Evolutionary conservation across 257 asterid genomes (phyloP).

Genomic region (Lantana camara): DNA sequence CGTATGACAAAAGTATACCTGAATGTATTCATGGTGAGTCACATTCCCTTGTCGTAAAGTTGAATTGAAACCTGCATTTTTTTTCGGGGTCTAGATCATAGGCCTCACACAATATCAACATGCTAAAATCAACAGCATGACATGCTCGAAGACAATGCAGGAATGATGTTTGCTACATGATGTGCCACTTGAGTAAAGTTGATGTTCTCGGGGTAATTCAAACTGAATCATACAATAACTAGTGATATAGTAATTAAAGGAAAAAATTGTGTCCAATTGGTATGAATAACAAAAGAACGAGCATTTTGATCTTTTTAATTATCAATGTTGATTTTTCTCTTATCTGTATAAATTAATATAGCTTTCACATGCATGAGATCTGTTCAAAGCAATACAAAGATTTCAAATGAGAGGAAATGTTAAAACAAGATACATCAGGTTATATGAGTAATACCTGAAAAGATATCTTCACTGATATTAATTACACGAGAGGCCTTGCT

Average conservation of each 20-base stretch:
- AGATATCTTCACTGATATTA: slow-evolving; percentile 96
- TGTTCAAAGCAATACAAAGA: background rate
- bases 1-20: slow-evolving; percentile 50
- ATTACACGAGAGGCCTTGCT: slow-evolving; percentile 97
- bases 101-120: slow-evolving; percentile 4
- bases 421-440: slow-evolving; percentile 6
- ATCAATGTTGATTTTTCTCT: background rate
- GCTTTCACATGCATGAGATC: slow-evolving; percentile 10
- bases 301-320: slow-evolving; percentile 5
- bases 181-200: background rate
- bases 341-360: background rate
- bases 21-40: slow-evolving; percentile 97
- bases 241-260: background rate
- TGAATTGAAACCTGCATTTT: slow-evolving; percentile 88
- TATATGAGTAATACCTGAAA: slow-evolving; percentile 57
- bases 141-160: slow-evolving; percentile 4
- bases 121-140: slow-evolving; percentile 5
- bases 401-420: slow-evolving; percentile 15
- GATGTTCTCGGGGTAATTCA: slow-evolving; percentile 3
- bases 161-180: background rate
- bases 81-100: slow-evolving; percentile 24
- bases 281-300: background rate
- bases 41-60: slow-evolving; percentile 97
- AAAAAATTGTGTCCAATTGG: slow-evolving; percentile 11
- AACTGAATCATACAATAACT: background rate